Conservation (phyloP, 352 stramenopile genomes). For the Phytophthora fragariaefolia region DNA sequence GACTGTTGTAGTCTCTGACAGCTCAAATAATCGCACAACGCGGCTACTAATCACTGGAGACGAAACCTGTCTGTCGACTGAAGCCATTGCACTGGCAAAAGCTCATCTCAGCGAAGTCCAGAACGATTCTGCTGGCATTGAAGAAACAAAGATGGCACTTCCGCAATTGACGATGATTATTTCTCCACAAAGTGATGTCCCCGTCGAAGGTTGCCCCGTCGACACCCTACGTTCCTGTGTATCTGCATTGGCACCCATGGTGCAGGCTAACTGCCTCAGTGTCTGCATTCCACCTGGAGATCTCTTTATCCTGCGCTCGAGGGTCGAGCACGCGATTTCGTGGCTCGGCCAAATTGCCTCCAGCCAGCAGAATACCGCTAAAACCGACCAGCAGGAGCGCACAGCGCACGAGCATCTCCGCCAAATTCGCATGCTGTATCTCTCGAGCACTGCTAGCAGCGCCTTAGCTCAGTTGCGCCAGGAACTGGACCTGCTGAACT, state of each 20-base stretch:
- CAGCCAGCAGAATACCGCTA: constrained; percentile 1
- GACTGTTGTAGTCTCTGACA: constrained; percentile 32
- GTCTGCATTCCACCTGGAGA: constrained; percentile 34
- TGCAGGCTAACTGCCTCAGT: constrained; percentile 19
- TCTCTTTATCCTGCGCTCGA: constrained; percentile 23
- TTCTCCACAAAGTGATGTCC: neutral
- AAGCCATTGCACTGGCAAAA: constrained; percentile 34
- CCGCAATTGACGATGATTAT: neutral
- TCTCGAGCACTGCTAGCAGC: constrained; percentile 30
- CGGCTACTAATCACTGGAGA: constrained; percentile 27
- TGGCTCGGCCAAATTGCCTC: constrained; percentile 28
- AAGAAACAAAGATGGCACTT: neutral
- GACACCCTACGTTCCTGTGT: constrained; percentile 23
- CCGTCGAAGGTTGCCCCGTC: constrained; percentile 1
- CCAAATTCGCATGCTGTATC: constrained; percentile 28
- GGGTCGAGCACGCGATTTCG: constrained; percentile 20
- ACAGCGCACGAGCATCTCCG: constrained; percentile 20
- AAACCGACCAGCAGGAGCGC: constrained; percentile 1
- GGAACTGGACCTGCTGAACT: constrained; percentile 19
- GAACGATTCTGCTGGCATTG: neutral
- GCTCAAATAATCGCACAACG: constrained; percentile 29
- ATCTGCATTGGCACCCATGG: constrained; percentile 21
- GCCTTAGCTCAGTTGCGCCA: constrained; percentile 28
- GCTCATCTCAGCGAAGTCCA: constrained; percentile 11
- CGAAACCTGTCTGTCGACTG: constrained; percentile 35